Evolutionary conservation across 768 basidiomycete species (phyloP).

Genomic region (Stropharia rugosoannulata): DNA sequence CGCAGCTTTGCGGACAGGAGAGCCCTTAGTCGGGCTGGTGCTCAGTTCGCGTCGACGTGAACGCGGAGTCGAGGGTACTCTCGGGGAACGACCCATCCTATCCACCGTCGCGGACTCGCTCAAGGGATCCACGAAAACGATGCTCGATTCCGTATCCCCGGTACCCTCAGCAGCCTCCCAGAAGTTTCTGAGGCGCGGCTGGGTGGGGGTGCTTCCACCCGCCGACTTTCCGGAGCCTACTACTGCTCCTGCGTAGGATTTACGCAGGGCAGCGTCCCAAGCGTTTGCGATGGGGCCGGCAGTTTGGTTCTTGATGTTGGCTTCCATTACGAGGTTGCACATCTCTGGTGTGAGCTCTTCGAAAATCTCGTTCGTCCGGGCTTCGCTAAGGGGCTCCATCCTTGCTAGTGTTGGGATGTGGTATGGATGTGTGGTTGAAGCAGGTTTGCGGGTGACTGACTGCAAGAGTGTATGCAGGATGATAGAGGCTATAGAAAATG

Average conservation of each 20-base stretch:
- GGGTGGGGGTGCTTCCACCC: background rate
- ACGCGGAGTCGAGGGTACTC: constrained; percentile 13
- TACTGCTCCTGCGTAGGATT: background rate
- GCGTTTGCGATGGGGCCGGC: constrained; percentile 53
- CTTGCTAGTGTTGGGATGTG: constrained; percentile 36
- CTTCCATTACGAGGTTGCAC: constrained; percentile 65
- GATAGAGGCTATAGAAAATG: constrained; percentile 37
- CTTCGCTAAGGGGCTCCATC: constrained; percentile 31
- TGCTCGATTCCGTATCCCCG: constrained; percentile 9
- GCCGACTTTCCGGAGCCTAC: background rate
- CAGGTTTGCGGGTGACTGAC: constrained; percentile 41
- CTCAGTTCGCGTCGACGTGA: background rate
- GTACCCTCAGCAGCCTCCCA: constrained; percentile 19
- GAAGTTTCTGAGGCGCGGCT: constrained; percentile 17
- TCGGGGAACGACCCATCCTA: background rate
- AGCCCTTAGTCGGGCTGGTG: constrained; percentile 10
- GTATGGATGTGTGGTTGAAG: constrained; percentile 18
- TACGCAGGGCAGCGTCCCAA: constrained; percentile 45
- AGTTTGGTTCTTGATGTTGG: constrained; percentile 54
- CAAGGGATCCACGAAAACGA: constrained; percentile 8
- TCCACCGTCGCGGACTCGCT: background rate
- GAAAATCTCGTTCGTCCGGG: constrained; percentile 33
- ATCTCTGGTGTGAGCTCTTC: constrained; percentile 52
- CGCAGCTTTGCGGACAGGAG: constrained; percentile 13
- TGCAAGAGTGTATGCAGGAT: constrained; percentile 56